Percentiles rank a stretch among this genome's conserved stretches.
Evolutionary conservation across 139 green algal species (phyloP).

Genomic region (Micromonas pusilla): DNA sequence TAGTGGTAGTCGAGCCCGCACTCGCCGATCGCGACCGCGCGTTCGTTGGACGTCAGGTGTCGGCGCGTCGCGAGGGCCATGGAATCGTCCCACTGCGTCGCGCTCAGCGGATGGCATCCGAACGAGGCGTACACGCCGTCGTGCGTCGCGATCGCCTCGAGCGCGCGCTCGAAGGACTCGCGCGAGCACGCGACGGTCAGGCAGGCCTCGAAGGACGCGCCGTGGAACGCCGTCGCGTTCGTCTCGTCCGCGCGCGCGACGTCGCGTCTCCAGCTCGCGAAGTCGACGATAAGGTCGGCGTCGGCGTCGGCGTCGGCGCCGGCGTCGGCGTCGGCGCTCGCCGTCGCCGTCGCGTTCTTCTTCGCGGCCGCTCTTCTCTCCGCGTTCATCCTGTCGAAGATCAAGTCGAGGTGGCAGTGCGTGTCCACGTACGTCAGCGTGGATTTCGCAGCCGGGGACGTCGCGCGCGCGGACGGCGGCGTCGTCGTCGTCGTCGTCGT

Average conservation of each 20-base stretch:
- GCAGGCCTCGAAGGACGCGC: not conserved
- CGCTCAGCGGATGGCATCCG: conserved; percentile 13
- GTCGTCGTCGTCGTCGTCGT: not conserved
- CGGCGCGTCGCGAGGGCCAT: too few species aligned
- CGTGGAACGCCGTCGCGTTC: not conserved
- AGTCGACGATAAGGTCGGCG: not conserved
- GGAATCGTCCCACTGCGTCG: not conserved
- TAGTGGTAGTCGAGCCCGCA: conserved; percentile 20
- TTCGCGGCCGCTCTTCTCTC: too few species aligned
- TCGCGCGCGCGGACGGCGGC: not conserved
- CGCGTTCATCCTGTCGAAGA: not conserved
- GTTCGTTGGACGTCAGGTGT: too few species aligned
- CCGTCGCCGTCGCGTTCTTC: not conserved
- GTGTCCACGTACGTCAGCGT: conserved; percentile 19
- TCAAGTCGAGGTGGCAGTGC: conserved; percentile 18
- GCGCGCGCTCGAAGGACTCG: not conserved
- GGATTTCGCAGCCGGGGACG: not conserved
- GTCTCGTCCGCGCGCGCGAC: not conserved
- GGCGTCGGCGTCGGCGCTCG: not conserved
- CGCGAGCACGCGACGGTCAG: conserved; percentile 5
- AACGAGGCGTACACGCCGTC: conserved; percentile 10
- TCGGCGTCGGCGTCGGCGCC: too few species aligned
- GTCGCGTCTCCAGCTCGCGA: not conserved
- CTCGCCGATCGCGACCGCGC: conserved; percentile 11
- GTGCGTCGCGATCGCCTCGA: not conserved